Evolutionary conservation across 108 stramenopile genomes (phyloP), one percentile per base, ranked within the genome.

Genomic region (Epipyxis sp.): DNA sequence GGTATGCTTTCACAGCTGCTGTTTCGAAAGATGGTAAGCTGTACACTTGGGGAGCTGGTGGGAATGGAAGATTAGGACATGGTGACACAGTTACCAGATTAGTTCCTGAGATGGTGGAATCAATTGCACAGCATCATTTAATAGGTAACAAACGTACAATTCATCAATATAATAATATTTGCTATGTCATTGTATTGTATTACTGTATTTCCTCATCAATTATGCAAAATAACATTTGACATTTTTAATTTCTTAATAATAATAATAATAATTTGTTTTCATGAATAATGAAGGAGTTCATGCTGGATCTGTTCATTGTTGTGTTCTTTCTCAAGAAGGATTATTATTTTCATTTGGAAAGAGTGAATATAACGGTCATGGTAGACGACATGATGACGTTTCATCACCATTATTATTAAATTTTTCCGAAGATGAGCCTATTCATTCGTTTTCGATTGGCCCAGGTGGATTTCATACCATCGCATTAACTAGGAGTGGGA

Each of bases 11-110:
- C 80, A 86, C 84, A 37, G 81, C 80, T 32, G 82, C 83, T 39
- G 81, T 86, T 0, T 79, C 80, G 0, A 39, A 65, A 6, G 35
- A 77, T 37, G 87, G 87, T 40, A 57, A 78, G 1, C 25, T 88
- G 29, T 88, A 86, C 84, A 84, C 80, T 13, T 88, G 85, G 79
- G 87, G 87, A 40, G 82, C 82, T 25, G 82, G 82, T 30, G 78
- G 77, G 43, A 82, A 82, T 76, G 82, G 82, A 1, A 74, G 82
- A 13, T 76, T 82, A 30, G 82, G 82, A 13, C 42, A 77, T 0
- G 82, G 81, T 27, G 80, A 79, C 32, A 76, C 54, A 57, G 54
- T 20, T 20, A 25, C 25, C 54, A 57, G 25, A 16, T 57, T 57
- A 16, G 54, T n/a, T n/a, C n/a, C n/a, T n/a, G n/a, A n/a, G n/a